These are phyloP conservation scores for Fraxinus nigra DNA, from an alignment of 305 asterid genomes.

Conservation along the genomic window DNA sequence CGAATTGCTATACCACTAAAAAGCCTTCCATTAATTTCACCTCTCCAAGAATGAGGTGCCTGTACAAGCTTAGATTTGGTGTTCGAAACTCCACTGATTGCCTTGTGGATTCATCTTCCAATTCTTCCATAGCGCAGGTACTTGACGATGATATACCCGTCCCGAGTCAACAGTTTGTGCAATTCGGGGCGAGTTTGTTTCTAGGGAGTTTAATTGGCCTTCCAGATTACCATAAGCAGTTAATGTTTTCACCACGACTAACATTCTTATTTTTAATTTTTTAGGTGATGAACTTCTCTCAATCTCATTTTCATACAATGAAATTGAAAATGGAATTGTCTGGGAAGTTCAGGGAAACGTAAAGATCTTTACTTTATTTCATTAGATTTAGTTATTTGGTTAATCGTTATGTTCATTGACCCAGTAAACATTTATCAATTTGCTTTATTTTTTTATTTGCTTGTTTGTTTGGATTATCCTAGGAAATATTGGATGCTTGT, in stretches of 20 bases:
- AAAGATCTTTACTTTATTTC: too few species aligned
- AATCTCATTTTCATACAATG: constrained; percentile 70
- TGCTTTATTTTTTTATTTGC: neutral
- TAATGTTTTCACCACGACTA: neutral
- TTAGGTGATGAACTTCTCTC: constrained; percentile 87
- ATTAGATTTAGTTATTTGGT: neutral
- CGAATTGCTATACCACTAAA: too few species aligned
- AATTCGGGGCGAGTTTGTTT: constrained; percentile 93
- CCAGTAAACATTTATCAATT: neutral
- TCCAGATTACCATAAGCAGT: constrained; percentile 17
- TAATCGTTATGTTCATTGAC: neutral
- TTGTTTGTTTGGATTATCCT: neutral
- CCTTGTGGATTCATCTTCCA: constrained; percentile 41
- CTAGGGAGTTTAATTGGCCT: constrained; percentile 70
- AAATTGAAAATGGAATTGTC: constrained; percentile 57
- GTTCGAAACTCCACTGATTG: constrained; percentile 46
- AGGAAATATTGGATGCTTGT: neutral
- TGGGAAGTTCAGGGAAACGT: constrained; percentile 88
- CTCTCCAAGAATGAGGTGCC: constrained; percentile 59
- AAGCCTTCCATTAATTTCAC: too few species aligned
- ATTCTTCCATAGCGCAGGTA: constrained; percentile 50
- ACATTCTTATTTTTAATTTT: neutral
- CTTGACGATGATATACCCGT: too few species aligned
- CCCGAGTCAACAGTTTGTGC: constrained; percentile 48
- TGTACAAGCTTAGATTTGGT: constrained; percentile 71